Evolutionary conservation across 2,329 filamentous ascomycete genomes (phyloP), one percentile per base, ranked within the genome.

Genomic region (Metarhizium rileyi): DNA sequence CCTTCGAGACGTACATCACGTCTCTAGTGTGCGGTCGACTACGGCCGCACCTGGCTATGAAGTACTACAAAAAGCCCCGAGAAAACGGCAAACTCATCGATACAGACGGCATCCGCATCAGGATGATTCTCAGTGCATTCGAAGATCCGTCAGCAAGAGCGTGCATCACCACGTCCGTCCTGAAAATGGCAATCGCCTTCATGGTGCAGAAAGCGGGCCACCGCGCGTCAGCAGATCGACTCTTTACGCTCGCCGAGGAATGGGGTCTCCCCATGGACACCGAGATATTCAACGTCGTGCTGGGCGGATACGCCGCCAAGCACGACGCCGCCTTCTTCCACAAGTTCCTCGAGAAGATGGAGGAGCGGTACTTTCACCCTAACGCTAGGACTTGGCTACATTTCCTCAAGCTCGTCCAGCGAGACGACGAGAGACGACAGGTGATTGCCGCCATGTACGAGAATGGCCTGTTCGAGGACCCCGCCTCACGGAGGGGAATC

Each of bases 341-440:
- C 50, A 54, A 55, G 3, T 61, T 67, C 1, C 56, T 77, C 16
- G 54, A 59, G 16, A 61, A 65, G 50, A 77, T 78, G 74, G 52
- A 62, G 23, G 48, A 54, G 6, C 61, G 63, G 12, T 68, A 65
- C 44, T 64, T 68, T 42, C 52, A 55, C 26, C 72, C 74, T 4
- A 70, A 75, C 44, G 58, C 70, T 3, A 59, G 61, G 16, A 77
- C 75, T 0, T 78, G 75, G 75, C 55, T 71, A 3, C 63, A 72
- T 4, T 74, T 77, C 51, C 61, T 78, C 18, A 61, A 65, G n/a
- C 64, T 78, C 42, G 76, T 85, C 50, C 76, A 79, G 61, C 76
- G 75, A 10, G 80, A 83, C 58, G 73, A 78, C n/a, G 69, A 73
- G 46, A 66, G 68, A 47, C 67, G 69, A 23, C 70, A 73, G 54